Base-by-base conservation (phyloP, 768 basidiomycete species). In the Mycena polygramma region DNA sequence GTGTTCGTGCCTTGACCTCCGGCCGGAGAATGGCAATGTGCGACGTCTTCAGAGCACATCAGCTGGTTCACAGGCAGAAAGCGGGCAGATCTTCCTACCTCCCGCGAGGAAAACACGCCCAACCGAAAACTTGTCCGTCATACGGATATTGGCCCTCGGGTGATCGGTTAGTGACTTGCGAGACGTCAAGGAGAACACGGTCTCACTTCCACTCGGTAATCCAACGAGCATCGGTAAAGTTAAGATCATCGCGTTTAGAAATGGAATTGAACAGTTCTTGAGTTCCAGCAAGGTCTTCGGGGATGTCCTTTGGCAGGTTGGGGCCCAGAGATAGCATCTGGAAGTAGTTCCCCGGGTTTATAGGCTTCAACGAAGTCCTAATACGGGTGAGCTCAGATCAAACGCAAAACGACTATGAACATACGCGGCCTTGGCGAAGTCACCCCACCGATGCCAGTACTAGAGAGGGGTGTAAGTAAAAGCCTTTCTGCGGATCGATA, bases 81-180 rank as follows among this genome's bases (percentile, higher is more conserved):
- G n/a, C n/a, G n/a, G 45, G 22, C 13, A 4, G 10, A 19, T 30
- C 30, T n/a, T n/a, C n/a, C n/a, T n/a, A 65, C 63, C 63, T 63
- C 84, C 85, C 39, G 73, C 78, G 14, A 85, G 48, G 63, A 84
- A 85, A 35, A 78, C 81, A 4, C 82, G 77, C 2, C 83, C 84
- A 4, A 67, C 59, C 19, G 74, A 67, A 68, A 85, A 82, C 39
- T 75, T 79, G 58, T 83, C 70, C 1, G 76, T 79, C 83, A 83
- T 83, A 19, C 85, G 76, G 39, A 85, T 79, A 69, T 83, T 85
- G 11, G 83, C 79, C 45, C 85, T 83, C 10, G 4, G 26, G 10
- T 24, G 9, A 22, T 49, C 0, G 24, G 41, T 30, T 17, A 30
- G 14, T 54, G 15, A 60, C n/a, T n/a, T n/a, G n/a, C n/a, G n/a